These are phyloP conservation scores for Yamadazyma sp. DNA, from an alignment of 805 yeast species.

Conservation along the genomic window DNA sequence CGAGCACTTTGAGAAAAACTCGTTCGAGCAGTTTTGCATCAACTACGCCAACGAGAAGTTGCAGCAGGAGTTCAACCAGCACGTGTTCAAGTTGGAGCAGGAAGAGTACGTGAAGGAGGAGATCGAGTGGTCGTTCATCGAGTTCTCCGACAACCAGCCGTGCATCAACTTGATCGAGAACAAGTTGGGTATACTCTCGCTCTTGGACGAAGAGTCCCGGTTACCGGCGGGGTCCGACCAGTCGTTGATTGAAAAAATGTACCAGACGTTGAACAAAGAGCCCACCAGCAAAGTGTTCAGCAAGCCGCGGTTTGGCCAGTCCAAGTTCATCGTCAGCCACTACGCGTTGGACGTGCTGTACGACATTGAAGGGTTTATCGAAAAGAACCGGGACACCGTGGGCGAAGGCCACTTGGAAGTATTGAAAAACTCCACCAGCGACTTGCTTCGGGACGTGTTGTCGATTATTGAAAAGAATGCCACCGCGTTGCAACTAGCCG, in stretches of 20 bases:
- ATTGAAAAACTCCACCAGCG: conserved; percentile 66
- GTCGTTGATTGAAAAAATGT: conserved; percentile 88
- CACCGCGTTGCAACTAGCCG: conserved; percentile 39
- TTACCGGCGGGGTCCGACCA: conserved; percentile 92
- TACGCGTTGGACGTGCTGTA: conserved; percentile 93
- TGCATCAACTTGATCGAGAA: conserved; percentile 91
- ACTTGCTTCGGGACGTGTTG: conserved; percentile 62
- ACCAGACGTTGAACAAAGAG: conserved; percentile 76
- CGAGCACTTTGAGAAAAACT: conserved; percentile 91
- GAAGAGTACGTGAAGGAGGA: conserved; percentile 91
- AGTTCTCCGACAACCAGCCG: conserved; percentile 94
- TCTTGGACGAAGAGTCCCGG: conserved; percentile 93
- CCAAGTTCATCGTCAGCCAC: conserved; percentile 86
- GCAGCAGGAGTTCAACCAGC: conserved; percentile 97
- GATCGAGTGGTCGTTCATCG: conserved; percentile 95
- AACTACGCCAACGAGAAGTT: conserved; percentile 95
- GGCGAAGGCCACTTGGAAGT: conserved; percentile 94
- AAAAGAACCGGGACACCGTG: conserved; percentile 95
- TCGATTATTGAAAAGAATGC: conserved; percentile 61
- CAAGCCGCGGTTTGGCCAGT: conserved; percentile 92
- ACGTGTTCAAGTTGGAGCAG: conserved; percentile 94
- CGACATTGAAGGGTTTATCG: conserved; percentile 92
- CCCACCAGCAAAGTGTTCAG: conserved; percentile 77
- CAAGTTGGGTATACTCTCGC: conserved; percentile 80
- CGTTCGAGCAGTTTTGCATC: conserved; percentile 96